phyloP scores from a whole-genome alignment of 2,329 filamentous ascomycete genomes.

The Xylariaceae sp. region DNA sequence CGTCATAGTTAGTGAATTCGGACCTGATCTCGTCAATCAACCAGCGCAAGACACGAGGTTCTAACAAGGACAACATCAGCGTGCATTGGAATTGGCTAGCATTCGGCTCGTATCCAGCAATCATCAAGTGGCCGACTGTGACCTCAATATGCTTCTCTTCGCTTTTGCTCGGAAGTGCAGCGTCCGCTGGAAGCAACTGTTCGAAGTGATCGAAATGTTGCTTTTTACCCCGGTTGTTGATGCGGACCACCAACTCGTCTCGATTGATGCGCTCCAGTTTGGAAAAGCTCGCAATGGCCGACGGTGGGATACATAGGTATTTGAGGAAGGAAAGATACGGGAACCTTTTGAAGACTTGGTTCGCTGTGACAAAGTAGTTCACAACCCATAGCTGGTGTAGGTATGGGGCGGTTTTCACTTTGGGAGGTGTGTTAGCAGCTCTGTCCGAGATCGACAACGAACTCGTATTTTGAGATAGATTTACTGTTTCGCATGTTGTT shows the following conservation, averaged over 20 bases:
- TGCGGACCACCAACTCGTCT: conserved; percentile 11
- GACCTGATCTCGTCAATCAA: conserved; percentile 33
- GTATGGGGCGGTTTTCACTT: conserved; percentile 6
- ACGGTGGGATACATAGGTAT: conserved; percentile 16
- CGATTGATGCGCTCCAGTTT: conserved; percentile 10
- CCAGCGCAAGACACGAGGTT: conserved; percentile 23
- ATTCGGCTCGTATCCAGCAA: conserved; percentile 19
- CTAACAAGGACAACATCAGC: conserved; percentile 21
- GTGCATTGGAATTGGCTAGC: conserved; percentile 11
- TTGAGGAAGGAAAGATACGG: conserved; percentile 13
- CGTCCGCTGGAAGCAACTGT: conserved; percentile 10
- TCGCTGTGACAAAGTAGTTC: conserved; percentile 14
- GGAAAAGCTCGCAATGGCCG: not conserved
- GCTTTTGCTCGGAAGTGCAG: not conserved
- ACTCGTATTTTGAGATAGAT: too few species aligned
- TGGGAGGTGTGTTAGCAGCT: too few species aligned
- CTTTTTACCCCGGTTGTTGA: conserved; percentile 11
- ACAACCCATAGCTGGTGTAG: conserved; percentile 10
- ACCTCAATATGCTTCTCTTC: conserved; percentile 11
- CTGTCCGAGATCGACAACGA: too few species aligned
- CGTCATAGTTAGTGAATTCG: conserved; percentile 27
- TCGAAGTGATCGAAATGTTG: conserved; percentile 23
- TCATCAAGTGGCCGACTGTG: conserved; percentile 17
- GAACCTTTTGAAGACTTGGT: conserved; percentile 16
- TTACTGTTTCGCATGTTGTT: conserved; percentile 17